These are phyloP conservation scores for Echria macrotheca DNA, from an alignment of 495 filamentous ascomycete genomes.

Conservation along the genomic window DNA sequence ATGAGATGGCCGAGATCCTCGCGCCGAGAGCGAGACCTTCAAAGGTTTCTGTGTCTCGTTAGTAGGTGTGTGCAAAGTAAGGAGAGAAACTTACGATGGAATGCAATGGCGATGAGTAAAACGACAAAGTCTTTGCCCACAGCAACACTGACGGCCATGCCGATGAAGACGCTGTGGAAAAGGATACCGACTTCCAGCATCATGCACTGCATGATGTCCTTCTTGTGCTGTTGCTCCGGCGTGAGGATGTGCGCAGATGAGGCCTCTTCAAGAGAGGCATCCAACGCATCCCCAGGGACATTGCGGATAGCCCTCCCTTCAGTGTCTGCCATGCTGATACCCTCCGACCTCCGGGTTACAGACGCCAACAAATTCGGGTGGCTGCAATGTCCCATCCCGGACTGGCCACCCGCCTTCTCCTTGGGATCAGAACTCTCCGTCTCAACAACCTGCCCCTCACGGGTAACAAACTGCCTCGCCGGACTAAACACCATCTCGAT, in stretches of 20 bases:
- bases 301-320: neutral
- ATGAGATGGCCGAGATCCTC: slow-evolving; percentile 59
- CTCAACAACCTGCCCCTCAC: neutral
- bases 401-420: neutral
- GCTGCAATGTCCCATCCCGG: slow-evolving; percentile 8
- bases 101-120: slow-evolving; percentile 72
- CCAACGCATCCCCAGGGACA: neutral
- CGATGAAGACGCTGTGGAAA: slow-evolving; percentile 83
- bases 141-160: slow-evolving; percentile 76
- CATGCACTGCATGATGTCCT: slow-evolving; percentile 69
- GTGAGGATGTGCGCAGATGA: slow-evolving; percentile 19
- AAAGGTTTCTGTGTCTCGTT: slow-evolving; percentile 45
- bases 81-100: slow-evolving; percentile 48
- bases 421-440: neutral
- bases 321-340: slow-evolving; percentile 10
- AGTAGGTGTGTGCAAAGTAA: neutral
- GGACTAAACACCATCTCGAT: slow-evolving; percentile 70
- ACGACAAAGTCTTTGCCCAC: slow-evolving; percentile 71
- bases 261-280: slow-evolving; percentile 24
- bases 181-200: slow-evolving; percentile 79
- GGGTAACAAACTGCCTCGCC: slow-evolving; percentile 29
- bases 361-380: slow-evolving; percentile 14
- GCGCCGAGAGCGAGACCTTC: slow-evolving; percentile 72
- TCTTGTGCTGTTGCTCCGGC: slow-evolving; percentile 43
- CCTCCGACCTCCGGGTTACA: slow-evolving; percentile 2